Conservation (phyloP, 2,329 filamentous ascomycete genomes). For the Colletotrichum incanum region DNA sequence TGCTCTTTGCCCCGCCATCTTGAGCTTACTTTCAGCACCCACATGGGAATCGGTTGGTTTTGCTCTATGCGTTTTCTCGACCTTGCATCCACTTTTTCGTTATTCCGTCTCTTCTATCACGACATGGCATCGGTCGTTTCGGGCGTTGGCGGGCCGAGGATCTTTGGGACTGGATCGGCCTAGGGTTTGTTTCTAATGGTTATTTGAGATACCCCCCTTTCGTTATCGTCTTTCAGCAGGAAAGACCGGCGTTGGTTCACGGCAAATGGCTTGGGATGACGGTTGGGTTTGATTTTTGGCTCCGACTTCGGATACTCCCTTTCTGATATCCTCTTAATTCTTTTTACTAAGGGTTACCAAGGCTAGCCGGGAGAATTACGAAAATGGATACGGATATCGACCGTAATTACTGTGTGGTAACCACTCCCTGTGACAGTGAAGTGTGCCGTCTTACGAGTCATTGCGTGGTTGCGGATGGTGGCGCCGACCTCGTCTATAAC, state of each 20-base stretch:
- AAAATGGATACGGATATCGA: background rate
- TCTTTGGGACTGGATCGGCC: background rate
- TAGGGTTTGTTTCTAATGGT: background rate
- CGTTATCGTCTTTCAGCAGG: background rate
- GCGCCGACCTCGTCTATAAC: background rate
- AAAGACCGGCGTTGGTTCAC: background rate
- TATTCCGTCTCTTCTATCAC: background rate
- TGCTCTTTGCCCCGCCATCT: background rate
- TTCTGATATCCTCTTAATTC: background rate
- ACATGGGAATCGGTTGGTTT: background rate
- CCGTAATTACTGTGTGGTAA: background rate
- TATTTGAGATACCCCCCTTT: background rate
- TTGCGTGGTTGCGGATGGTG: background rate
- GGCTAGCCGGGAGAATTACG: background rate
- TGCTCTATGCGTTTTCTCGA: background rate
- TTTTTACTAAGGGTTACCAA: background rate
- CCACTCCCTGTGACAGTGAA: no score
- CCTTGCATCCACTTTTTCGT: background rate
- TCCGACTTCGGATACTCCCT: background rate
- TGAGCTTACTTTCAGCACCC: background rate
- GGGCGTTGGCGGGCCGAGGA: background rate
- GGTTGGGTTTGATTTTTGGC: constrained; percentile 2
- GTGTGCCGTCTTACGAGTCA: background rate
- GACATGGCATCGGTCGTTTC: background rate
- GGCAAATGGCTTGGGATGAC: background rate